Evolutionary conservation across 441 rosid species (phyloP).

Genomic region (Breynia disticha): DNA sequence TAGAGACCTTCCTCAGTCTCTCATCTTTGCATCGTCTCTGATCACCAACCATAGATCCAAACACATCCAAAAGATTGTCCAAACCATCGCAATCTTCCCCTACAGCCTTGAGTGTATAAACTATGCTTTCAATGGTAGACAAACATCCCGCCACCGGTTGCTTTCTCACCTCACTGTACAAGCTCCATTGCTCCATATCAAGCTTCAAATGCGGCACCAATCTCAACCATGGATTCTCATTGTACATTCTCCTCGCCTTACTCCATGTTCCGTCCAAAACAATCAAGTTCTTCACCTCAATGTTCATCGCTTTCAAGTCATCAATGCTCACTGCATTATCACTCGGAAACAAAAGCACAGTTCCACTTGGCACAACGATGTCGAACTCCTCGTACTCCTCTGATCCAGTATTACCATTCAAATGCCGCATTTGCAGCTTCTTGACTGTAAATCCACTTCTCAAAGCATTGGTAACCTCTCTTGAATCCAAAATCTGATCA

Average conservation of each 20-base stretch:
- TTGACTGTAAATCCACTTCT: slow-evolving; percentile 57
- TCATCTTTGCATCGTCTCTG: slow-evolving; percentile 61
- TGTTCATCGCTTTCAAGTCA: slow-evolving; percentile 30
- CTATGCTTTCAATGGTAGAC: slow-evolving; percentile 79
- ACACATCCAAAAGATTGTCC: slow-evolving; percentile 62
- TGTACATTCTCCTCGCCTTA: slow-evolving; percentile 66
- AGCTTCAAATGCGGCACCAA: slow-evolving; percentile 65
- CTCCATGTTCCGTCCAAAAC: slow-evolving; percentile 84
- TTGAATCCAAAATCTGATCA: slow-evolving; percentile 32
- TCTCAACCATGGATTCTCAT: slow-evolving; percentile 89
- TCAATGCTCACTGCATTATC: slow-evolving; percentile 35
- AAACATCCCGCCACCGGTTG: slow-evolving; percentile 72
- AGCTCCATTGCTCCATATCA: slow-evolving; percentile 45
- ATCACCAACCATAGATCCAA: slow-evolving; percentile 72
- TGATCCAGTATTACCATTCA: slow-evolving; percentile 12
- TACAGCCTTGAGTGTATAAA: slow-evolving; percentile 52
- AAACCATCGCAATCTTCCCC: slow-evolving; percentile 41
- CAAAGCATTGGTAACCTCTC: slow-evolving; percentile 31
- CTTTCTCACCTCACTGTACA: slow-evolving; percentile 60
- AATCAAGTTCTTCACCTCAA: slow-evolving; percentile 56
- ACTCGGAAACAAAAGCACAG: slow-evolving; percentile 61
- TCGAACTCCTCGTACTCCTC: slow-evolving; percentile 49
- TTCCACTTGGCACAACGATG: slow-evolving; percentile 48
- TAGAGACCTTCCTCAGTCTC: slow-evolving; percentile 28
- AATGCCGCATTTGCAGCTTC: slow-evolving; percentile 23